These are phyloP conservation scores for Posidonia oceanica DNA, from an alignment of 116 monocot genomes.

Conservation along the genomic window DNA sequence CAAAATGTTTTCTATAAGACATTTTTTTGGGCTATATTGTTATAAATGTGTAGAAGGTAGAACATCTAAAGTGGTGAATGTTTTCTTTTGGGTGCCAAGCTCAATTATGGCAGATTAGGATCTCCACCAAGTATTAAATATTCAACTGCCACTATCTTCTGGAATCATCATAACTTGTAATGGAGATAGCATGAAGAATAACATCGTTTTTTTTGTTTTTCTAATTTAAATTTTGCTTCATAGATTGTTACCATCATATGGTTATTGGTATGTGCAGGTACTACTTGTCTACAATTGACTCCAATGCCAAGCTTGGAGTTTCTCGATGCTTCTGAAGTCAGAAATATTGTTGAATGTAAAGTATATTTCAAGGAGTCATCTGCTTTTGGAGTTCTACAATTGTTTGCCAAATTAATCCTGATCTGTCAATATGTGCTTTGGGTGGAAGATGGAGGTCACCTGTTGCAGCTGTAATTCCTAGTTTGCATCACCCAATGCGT, in stretches of 20 bases:
- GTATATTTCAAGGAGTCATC: slow-evolving; percentile 59
- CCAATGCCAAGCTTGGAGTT: slow-evolving; percentile 25
- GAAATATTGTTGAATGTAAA: slow-evolving; percentile 35
- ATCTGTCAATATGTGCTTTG: too few species aligned
- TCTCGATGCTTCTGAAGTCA: slow-evolving; percentile 54
- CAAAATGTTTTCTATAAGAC: neutral
- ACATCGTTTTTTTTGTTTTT: neutral
- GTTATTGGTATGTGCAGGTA: slow-evolving; percentile 29
- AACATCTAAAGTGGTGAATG: neutral
- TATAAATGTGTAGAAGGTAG: neutral
- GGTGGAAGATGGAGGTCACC: too few species aligned
- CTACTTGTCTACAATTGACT: slow-evolving; percentile 53
- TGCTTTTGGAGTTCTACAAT: too few species aligned
- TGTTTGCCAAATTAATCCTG: too few species aligned
- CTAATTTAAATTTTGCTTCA: neutral
- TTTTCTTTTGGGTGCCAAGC: neutral
- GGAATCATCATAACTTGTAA: too few species aligned
- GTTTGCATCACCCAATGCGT: too few species aligned
- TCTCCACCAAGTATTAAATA: neutral
- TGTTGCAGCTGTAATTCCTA: too few species aligned
- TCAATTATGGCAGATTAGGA: neutral
- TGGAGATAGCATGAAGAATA: neutral
- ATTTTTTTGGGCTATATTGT: neutral
- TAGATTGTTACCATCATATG: neutral
- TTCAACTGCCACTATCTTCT: too few species aligned